These are phyloP conservation scores for Boletus putidus DNA, from an alignment of 1,284 basidiomycete genomes.

Conservation along the genomic window DNA sequence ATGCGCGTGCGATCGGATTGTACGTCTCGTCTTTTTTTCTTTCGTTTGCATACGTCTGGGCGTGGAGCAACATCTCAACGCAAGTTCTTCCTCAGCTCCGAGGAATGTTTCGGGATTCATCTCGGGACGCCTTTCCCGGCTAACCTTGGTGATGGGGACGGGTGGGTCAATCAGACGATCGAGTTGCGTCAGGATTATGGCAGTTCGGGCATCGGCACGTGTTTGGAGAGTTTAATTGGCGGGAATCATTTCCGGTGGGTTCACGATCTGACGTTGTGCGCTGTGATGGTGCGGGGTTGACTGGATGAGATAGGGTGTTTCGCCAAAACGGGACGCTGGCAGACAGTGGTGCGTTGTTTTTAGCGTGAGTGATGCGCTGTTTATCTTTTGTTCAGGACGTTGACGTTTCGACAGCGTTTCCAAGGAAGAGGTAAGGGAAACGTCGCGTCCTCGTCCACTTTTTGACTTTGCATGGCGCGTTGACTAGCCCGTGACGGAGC, in stretches of 20 bases:
- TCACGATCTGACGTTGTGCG: neutral
- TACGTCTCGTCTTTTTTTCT: slow-evolving; percentile 31
- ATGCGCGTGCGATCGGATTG: slow-evolving; percentile 62
- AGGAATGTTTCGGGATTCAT: slow-evolving; percentile 64
- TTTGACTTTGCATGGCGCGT: neutral
- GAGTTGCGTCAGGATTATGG: slow-evolving; percentile 65
- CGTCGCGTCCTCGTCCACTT: accelerated
- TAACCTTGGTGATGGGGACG: slow-evolving; percentile 65
- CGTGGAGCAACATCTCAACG: neutral
- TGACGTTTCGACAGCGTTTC: slow-evolving; percentile 48
- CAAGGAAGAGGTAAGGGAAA: slow-evolving; percentile 50
- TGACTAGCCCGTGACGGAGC: slow-evolving; percentile 40
- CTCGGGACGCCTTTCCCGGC: slow-evolving; percentile 58
- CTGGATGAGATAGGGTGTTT: slow-evolving; percentile 45
- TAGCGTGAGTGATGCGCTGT: slow-evolving; percentile 51
- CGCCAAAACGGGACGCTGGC: slow-evolving; percentile 59
- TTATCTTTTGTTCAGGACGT: neutral
- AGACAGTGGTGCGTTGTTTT: slow-evolving; percentile 60
- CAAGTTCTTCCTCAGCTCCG: slow-evolving; percentile 46
- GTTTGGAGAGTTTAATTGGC: slow-evolving; percentile 61
- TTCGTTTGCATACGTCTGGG: neutral
- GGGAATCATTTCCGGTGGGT: slow-evolving; percentile 65
- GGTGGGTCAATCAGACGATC: slow-evolving; percentile 47
- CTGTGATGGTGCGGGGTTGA: neutral
- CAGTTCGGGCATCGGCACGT: slow-evolving; percentile 51